Evolutionary conservation across 345 rosid species (phyloP), one percentile per base, ranked within the genome.

Genomic region (Psidium friedrichsthalianum): DNA sequence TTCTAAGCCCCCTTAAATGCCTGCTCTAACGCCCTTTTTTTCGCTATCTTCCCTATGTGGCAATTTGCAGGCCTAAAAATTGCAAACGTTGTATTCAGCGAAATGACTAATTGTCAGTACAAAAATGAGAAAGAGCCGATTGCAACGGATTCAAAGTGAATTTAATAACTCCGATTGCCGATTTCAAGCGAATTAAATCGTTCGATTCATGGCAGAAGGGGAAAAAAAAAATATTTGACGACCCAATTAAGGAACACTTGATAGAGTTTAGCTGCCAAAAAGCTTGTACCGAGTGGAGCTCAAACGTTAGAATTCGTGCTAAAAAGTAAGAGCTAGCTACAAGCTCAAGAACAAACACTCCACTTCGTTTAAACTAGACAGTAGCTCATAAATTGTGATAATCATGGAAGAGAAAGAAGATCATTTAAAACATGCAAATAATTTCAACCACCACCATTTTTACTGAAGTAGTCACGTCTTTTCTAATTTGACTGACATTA

Each of bases 401-500:
- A 69, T 8, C 3, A 32, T 4, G 78, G 78, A 32, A 69, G 78
- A 9, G 12, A 0, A 1, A 32, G 47, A 32, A 32, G 78, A 32
- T 32, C 78, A 32, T 69, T 32, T 0, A 15, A 64, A 5, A 16
- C 76, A 3, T 64, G 76, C 6, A 32, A 32, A 32, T 16, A 4
- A 10, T 64, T 64, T 32, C 76, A 15, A 64, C 12, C 1, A 15
- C 32, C 44, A 15, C 6, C 76, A 32, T 59, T 32, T 64, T 29
- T 32, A 16, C 44, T 1, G 12, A 12, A 58, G 8, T 4, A 32
- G 18, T 64, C 24, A 1, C 8, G 9, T 32, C 24, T 69, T 69
- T 32, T 24, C 1, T 8, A 18, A 69, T 69, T 16, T 0, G 0
- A 69, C 2, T 22, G 2, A 8, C 1, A 1, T 16, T 18, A 32